phyloP scores from a whole-genome alignment of 192 early-diverging fungal species.

The Thoreauomyces humboldtii region DNA sequence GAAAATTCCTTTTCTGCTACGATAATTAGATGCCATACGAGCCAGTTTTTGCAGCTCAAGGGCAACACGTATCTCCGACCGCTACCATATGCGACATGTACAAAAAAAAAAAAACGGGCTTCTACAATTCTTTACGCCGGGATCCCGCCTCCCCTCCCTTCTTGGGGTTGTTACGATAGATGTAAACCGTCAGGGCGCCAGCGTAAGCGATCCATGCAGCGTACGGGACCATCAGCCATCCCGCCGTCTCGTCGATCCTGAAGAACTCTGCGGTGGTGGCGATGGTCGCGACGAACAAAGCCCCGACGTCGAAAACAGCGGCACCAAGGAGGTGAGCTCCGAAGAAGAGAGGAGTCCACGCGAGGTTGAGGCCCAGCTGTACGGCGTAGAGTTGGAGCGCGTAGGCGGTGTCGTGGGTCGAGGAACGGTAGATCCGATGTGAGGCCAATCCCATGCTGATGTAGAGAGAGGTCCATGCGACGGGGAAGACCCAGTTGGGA shows the following conservation, averaged over 20 bases:
- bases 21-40: too few species aligned
- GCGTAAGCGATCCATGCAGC: constrained; percentile 24
- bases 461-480: constrained; percentile 29
- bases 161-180: constrained; percentile 20
- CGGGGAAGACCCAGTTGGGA: constrained; percentile 27
- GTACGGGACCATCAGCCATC: constrained; percentile 28
- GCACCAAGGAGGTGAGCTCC: neutral
- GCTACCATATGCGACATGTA: too few species aligned
- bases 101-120: too few species aligned
- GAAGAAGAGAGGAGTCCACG: constrained; percentile 34
- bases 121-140: too few species aligned
- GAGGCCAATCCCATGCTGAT: constrained; percentile 24
- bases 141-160: too few species aligned
- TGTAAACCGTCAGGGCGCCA: neutral
- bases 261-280: constrained; percentile 18
- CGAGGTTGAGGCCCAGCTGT: constrained; percentile 27
- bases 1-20: too few species aligned
- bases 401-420: neutral
- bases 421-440: constrained; percentile 1
- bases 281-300: constrained; percentile 3
- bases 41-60: too few species aligned
- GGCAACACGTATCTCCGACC: too few species aligned
- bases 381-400: constrained; percentile 19
- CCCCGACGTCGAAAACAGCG: constrained; percentile 18
- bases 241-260: constrained; percentile 20